Evolutionary conservation across 2,329 filamentous ascomycete genomes (phyloP).

Genomic region (Zymoseptoria ardabiliae): DNA sequence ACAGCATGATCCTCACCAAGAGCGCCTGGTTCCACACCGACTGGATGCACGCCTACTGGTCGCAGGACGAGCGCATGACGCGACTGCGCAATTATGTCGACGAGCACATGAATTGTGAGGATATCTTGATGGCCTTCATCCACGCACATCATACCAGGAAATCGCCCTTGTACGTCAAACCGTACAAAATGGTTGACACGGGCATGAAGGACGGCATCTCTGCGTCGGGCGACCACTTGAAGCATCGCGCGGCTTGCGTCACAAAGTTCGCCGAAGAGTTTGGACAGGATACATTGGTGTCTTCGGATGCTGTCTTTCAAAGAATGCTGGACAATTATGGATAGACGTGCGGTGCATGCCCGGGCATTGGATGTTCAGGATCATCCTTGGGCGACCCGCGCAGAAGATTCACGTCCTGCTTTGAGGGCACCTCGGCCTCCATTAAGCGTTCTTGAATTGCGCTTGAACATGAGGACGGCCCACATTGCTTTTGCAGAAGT

Average conservation of each 20-base stretch:
- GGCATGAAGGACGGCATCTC: conserved; percentile 1
- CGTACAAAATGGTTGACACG: background rate
- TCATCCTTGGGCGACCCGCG: background rate
- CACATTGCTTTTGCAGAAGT: background rate
- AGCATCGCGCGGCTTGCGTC: background rate
- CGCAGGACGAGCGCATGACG: background rate
- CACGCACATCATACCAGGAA: background rate
- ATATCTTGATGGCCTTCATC: conserved; percentile 3
- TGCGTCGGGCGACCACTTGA: background rate
- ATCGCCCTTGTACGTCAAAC: background rate
- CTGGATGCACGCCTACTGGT: background rate
- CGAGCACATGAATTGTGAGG: background rate
- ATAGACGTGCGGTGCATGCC: background rate
- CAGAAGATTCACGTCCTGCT: background rate
- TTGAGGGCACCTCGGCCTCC: background rate
- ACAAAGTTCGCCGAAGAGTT: background rate
- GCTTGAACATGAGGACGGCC: background rate
- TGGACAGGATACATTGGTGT: conserved; percentile 1
- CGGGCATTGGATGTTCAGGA: background rate
- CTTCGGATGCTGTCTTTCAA: background rate
- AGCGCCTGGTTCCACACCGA: background rate
- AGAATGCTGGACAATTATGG: background rate
- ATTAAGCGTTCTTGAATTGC: background rate
- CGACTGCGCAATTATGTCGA: background rate
- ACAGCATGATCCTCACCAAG: background rate